Conservation (phyloP, 176 grass and related monocot species). For the Carex myosuroides region DNA sequence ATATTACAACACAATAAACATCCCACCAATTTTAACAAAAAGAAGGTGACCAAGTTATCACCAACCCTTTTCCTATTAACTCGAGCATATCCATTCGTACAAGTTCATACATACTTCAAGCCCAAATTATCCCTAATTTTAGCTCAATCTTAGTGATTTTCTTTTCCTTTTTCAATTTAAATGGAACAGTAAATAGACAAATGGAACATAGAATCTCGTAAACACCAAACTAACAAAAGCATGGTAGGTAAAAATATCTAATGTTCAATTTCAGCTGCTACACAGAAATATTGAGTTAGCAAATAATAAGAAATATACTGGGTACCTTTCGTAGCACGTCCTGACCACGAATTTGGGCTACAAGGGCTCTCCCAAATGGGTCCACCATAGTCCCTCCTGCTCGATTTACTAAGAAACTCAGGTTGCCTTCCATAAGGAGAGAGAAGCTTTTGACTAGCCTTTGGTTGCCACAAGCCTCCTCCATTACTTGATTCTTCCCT, state of each 20-base stretch:
- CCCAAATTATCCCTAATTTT: background rate
- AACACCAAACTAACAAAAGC: background rate
- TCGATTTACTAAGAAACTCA: slow-evolving; percentile 65
- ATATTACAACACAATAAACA: background rate
- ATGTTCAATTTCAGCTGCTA: background rate
- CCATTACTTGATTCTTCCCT: slow-evolving; percentile 1
- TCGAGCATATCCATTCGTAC: background rate
- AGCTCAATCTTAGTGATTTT: background rate
- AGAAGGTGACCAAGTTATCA: background rate
- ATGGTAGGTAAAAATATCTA: background rate
- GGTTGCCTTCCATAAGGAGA: slow-evolving; percentile 34
- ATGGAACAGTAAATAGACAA: background rate
- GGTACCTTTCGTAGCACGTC: slow-evolving; percentile 46
- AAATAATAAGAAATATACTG: background rate
- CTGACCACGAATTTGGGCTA: slow-evolving; percentile 41
- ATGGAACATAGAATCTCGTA: background rate
- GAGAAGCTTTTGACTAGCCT: slow-evolving; percentile 28
- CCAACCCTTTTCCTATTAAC: background rate
- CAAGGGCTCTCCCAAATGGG: slow-evolving; percentile 32
- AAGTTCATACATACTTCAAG: background rate
- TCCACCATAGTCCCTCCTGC: slow-evolving; percentile 28
- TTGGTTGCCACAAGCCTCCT: slow-evolving; percentile 32
- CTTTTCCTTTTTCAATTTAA: background rate
- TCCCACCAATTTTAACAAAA: background rate
- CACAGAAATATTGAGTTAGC: background rate